These are phyloP conservation scores for Tillandsia fasciculata DNA, from an alignment of 176 grass and related monocot species.

Conservation along the genomic window DNA sequence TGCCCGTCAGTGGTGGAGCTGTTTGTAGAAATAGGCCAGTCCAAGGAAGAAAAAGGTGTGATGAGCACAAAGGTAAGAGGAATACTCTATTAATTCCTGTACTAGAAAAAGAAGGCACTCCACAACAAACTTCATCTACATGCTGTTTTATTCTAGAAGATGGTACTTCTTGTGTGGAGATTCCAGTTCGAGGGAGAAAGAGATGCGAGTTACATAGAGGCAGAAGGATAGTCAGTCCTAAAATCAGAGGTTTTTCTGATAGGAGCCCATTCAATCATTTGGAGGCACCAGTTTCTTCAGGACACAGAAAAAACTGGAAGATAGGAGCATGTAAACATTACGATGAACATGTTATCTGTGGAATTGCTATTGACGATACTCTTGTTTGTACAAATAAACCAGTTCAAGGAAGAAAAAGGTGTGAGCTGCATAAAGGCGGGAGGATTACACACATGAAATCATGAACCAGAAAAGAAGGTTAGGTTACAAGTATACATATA, in stretches of 20 bases:
- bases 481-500: too few species aligned
- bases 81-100: constrained; percentile 16
- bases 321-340: not conserved
- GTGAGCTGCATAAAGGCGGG: constrained; percentile 25
- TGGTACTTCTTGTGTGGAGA: constrained; percentile 46
- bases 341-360: constrained; percentile 3
- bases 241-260: not conserved
- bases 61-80: constrained; percentile 43
- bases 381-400: constrained; percentile 12
- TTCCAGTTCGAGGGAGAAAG: constrained; percentile 57
- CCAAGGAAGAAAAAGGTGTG: constrained; percentile 21
- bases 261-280: not conserved
- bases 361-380: constrained; percentile 3
- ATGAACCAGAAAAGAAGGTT: too few species aligned
- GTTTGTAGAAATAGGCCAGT: constrained; percentile 30
- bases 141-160: constrained; percentile 52
- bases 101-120: constrained; percentile 13
- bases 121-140: constrained; percentile 17
- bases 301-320: not conserved
- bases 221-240: constrained; percentile 30
- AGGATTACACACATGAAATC: not conserved
- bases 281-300: not conserved
- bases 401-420: constrained; percentile 25
- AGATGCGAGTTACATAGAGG: constrained; percentile 86
- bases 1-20: constrained; percentile 11